Base-by-base conservation (phyloP, 148 eudicot species). In the Rhododendron simsii region DNA sequence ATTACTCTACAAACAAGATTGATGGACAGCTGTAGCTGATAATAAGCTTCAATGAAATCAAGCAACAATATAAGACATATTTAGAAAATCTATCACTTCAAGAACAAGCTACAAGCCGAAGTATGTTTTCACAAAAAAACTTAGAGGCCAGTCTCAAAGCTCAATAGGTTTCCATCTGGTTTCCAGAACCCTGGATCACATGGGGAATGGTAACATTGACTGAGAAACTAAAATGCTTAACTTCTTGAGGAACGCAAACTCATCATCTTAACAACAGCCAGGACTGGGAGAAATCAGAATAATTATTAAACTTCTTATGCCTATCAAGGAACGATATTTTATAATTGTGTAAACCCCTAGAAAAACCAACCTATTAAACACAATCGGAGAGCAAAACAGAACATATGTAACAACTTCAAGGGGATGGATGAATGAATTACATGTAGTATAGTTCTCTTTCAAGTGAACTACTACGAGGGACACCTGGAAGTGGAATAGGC, bases 401-500 rank as follows among this genome's bases (percentile, higher is more conserved):
- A 37, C 44, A 86, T 79, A 55, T 2, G 18, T 37, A 47, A 48
- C 12, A 78, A 80, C 23, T 71, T 84, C 18, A 47, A 88, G 67
- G 37, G 37, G 67, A 87, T 55, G 37, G 67, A 87, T 55, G 53
- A 85, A 48, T 78, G 35, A 6, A 82, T 92, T 89, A 93, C 95
- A 81, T 88, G 88, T 89, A 92, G 75, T 78, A 94, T 81, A 91
- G 85, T 84, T 91, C 95, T 85, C 85, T 88, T 48, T 83, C 94
- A 33, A 87, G 87, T 73, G 89, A 91, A 88, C 76, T 87, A 86
- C 85, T 76, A 63, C 77, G 87, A 47, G 89, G 86, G 84, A 86
- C 50, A 28, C 84, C 74, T 81, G 91, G 91, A 84, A 92, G 88
- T 80, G 93, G 91, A 87, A 94, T 93, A 39, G 96, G 94, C 86